Percentiles rank a stretch among this genome's conserved stretches.
phyloP scores from a whole-genome alignment of 2,329 filamentous ascomycete genomes.

The Cladobotryum mycophilum region DNA sequence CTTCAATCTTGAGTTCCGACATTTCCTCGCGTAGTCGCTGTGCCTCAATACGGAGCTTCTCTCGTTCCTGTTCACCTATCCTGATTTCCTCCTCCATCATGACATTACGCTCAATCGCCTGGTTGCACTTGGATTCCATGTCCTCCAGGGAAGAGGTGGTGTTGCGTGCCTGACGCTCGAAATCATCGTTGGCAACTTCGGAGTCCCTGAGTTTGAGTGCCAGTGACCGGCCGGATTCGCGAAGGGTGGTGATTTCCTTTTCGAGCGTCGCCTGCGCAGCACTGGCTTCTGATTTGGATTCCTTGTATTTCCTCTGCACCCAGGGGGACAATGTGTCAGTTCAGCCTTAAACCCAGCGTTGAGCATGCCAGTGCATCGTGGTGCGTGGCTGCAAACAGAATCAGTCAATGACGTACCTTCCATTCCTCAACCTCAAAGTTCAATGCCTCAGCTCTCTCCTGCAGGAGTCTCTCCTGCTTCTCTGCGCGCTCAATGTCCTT shows the following conservation, averaged over 20 bases:
- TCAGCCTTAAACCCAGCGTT: not conserved
- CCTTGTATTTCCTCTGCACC: constrained; percentile 82
- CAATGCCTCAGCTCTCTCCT: constrained; percentile 79
- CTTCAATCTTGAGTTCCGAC: constrained; percentile 88
- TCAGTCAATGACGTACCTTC: constrained; percentile 62
- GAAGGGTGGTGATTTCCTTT: constrained; percentile 89
- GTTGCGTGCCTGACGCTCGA: constrained; percentile 91
- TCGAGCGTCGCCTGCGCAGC: constrained; percentile 78
- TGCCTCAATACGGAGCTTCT: constrained; percentile 79
- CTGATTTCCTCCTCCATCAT: constrained; percentile 95
- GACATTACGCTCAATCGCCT: constrained; percentile 84
- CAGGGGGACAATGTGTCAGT: constrained; percentile 9
- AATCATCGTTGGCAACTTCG: constrained; percentile 97
- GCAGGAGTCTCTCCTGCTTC: constrained; percentile 78
- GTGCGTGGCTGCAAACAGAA: not conserved
- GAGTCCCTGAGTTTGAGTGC: constrained; percentile 85
- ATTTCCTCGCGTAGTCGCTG: constrained; percentile 88
- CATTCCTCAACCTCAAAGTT: constrained; percentile 93
- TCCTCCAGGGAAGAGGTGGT: constrained; percentile 95
- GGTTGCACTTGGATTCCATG: constrained; percentile 93
- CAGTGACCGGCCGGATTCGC: constrained; percentile 75
- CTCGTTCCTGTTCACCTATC: constrained; percentile 84
- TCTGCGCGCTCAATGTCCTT: constrained; percentile 94
- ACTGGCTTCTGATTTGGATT: constrained; percentile 84
- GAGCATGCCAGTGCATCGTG: too few relatives aligned